Percentiles rank a stretch among this genome's conserved stretches.
Conservation (phyloP, 441 rosid species). For the Gossypium gossypioides region DNA sequence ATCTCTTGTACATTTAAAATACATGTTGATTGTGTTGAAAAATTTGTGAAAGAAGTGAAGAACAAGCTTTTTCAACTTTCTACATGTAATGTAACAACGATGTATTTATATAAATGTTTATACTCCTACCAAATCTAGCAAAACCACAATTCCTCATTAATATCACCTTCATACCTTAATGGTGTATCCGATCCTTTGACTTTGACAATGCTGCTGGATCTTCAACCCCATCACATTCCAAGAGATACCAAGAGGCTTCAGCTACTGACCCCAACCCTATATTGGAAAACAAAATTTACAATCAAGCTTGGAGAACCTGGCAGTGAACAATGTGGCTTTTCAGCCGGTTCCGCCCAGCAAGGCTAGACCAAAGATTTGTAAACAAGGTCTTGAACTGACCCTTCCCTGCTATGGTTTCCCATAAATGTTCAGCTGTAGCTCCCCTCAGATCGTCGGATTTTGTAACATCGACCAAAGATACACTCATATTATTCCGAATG, state of each 20-base stretch:
- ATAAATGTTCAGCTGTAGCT: slow-evolving; percentile 38
- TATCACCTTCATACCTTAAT: too few species aligned
- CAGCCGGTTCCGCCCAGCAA: slow-evolving; percentile 40
- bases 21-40: not conserved
- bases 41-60: too few species aligned
- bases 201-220: not conserved
- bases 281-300: slow-evolving; percentile 10
- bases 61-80: too few species aligned
- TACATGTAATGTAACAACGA: too few species aligned
- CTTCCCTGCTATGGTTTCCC: slow-evolving; percentile 41
- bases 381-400: slow-evolving; percentile 43
- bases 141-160: too few species aligned
- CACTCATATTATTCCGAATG: slow-evolving; percentile 43
- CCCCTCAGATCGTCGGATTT: slow-evolving; percentile 28
- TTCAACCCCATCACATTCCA: not conserved
- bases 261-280: not conserved
- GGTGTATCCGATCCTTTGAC: too few species aligned
- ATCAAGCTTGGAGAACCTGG: slow-evolving; percentile 41
- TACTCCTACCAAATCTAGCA: too few species aligned
- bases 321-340: slow-evolving; percentile 46
- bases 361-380: slow-evolving; percentile 39
- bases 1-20: not conserved
- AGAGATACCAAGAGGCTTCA: slow-evolving; percentile 9
- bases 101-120: too few species aligned
- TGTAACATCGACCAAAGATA: slow-evolving; percentile 37